Percentiles rank a stretch among this genome's conserved stretches.
Evolutionary conservation across 2,329 filamentous ascomycete genomes (phyloP).

Genomic region (Colletotrichum camelliae): DNA sequence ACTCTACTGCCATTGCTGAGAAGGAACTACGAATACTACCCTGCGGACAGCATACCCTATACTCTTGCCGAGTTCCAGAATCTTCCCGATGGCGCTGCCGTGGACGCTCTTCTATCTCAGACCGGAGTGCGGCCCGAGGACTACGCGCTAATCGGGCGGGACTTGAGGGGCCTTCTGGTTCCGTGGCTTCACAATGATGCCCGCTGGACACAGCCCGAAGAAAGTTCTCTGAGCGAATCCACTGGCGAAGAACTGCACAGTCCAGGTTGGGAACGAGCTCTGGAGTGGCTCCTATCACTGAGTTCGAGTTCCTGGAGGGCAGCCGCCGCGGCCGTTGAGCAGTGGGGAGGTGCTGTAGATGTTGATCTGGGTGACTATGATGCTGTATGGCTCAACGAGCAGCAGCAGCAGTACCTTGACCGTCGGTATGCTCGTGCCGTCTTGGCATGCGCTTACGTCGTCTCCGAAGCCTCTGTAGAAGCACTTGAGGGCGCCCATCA

Average conservation of each 20-base stretch:
- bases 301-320: conserved; percentile 65
- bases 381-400: conserved; percentile 62
- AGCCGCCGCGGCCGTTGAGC: conserved; percentile 67
- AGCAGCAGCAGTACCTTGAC: conserved; percentile 64
- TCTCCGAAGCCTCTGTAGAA: conserved; percentile 63
- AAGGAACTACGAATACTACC: conserved; percentile 74
- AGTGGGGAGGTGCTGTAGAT: conserved; percentile 78
- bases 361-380: conserved; percentile 69
- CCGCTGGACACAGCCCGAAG: conserved; percentile 51
- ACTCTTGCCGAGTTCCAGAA: conserved; percentile 69
- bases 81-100: conserved; percentile 62
- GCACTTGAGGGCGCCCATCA: conserved; percentile 65
- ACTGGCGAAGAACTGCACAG: conserved; percentile 39
- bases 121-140: conserved; percentile 50
- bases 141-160: conserved; percentile 57
- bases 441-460: conserved; percentile 70
- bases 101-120: conserved; percentile 66
- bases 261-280: conserved; percentile 72
- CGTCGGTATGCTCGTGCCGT: conserved; percentile 70
- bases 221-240: conserved; percentile 19
- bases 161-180: conserved; percentile 71
- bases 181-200: conserved; percentile 75
- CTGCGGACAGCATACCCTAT: conserved; percentile 49
- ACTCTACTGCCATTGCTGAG: conserved; percentile 72
- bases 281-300: conserved; percentile 69